Conservation (phyloP, 2,329 filamentous ascomycete species). For the Penicillium thymicola region DNA sequence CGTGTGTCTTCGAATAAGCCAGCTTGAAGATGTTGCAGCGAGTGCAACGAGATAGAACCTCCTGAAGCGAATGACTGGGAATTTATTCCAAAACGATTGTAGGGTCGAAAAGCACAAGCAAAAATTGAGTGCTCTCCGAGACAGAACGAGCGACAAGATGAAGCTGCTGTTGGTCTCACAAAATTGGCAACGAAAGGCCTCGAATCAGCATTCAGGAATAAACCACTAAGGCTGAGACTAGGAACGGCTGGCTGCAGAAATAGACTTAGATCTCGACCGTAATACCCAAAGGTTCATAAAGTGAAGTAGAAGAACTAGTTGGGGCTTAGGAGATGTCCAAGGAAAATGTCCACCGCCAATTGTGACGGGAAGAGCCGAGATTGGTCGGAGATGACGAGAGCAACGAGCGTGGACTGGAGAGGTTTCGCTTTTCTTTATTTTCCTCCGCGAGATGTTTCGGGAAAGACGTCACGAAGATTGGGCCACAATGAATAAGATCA, state of each 20-base stretch:
- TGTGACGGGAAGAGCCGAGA: slow-evolving; percentile 8
- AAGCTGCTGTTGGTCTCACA: slow-evolving; percentile 36
- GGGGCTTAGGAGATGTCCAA: slow-evolving; percentile 14
- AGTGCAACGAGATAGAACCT: slow-evolving; percentile 42
- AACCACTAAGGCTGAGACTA: slow-evolving; percentile 27
- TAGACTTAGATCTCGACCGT: slow-evolving; percentile 22
- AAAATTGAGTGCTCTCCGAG: slow-evolving; percentile 35
- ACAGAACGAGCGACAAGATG: slow-evolving; percentile 45
- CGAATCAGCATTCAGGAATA: slow-evolving; percentile 37
- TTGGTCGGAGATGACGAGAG: slow-evolving; percentile 6
- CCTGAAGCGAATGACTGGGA: slow-evolving; percentile 48
- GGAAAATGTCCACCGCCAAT: slow-evolving; percentile 15
- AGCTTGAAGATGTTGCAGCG: slow-evolving; percentile 49
- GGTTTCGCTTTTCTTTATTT: slow-evolving; percentile 25
- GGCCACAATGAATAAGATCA: slow-evolving; percentile 20
- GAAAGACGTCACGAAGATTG: slow-evolving; percentile 31
- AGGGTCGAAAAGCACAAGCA: slow-evolving; percentile 33
- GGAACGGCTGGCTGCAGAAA: slow-evolving; percentile 33
- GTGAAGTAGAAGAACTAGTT: slow-evolving; percentile 11
- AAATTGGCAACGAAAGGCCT: slow-evolving; percentile 29
- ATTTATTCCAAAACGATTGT: slow-evolving; percentile 41
- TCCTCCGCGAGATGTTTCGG: slow-evolving; percentile 22
- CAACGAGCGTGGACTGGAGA: slow-evolving; percentile 24
- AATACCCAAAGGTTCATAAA: slow-evolving; percentile 23
- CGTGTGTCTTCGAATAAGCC: slow-evolving; percentile 48